These are phyloP conservation scores for Gossypium davidsonii DNA, from an alignment of 441 rosid genomes.

Conservation along the genomic window DNA sequence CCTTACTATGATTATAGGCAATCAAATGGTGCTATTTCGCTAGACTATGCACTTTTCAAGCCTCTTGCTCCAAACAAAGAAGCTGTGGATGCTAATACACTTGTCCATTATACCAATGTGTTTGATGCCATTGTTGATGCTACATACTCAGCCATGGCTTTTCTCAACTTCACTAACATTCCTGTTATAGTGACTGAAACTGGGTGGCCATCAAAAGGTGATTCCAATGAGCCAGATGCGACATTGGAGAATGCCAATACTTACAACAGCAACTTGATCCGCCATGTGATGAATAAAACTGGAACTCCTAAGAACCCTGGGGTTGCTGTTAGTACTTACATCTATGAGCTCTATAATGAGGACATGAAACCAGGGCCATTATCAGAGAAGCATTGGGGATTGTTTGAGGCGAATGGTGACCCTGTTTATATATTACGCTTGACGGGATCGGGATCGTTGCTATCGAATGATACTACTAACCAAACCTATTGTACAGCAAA, in stretches of 20 bases:
- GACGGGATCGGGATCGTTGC: conserved; percentile 31
- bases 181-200: conserved; percentile 39
- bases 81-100: conserved; percentile 41
- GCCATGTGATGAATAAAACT: conserved; percentile 33
- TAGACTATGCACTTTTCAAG: conserved; percentile 38
- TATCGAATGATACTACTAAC: conserved; percentile 6
- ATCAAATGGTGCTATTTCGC: conserved; percentile 36
- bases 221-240: conserved; percentile 39
- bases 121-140: conserved; percentile 40
- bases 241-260: conserved; percentile 38
- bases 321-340: conserved; percentile 31
- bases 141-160: conserved; percentile 39
- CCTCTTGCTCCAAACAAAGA: conserved; percentile 38
- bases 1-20: conserved; percentile 44
- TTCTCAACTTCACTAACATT: conserved; percentile 34
- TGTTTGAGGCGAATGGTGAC: conserved; percentile 34
- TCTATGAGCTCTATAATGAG: conserved; percentile 45
- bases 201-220: conserved; percentile 47
- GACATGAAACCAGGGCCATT: conserved; percentile 32
- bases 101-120: conserved; percentile 41
- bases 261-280: conserved; percentile 42
- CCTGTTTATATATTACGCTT: conserved; percentile 31
- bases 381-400: conserved; percentile 45
- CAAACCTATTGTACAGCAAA: not conserved
- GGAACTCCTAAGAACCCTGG: conserved; percentile 46